Conservation (phyloP, 352 stramenopile species). For the Thalassiosira pacifica region DNA sequence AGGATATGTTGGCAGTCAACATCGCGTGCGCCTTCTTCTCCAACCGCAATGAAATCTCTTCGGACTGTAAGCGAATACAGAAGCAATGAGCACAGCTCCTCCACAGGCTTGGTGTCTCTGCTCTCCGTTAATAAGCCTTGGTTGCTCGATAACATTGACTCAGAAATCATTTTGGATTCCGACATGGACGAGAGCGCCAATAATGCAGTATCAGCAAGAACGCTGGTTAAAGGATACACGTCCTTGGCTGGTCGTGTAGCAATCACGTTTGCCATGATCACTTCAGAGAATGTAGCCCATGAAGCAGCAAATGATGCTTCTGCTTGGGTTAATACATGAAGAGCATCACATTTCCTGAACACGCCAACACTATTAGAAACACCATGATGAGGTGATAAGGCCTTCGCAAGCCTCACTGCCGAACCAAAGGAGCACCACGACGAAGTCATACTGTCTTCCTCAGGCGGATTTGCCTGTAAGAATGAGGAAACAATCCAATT, state of each 20-base stretch:
- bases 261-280: constrained; percentile 23
- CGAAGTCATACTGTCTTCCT: constrained; percentile 22
- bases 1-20: constrained; percentile 21
- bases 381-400: not conserved
- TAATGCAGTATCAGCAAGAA: constrained; percentile 37
- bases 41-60: constrained; percentile 11
- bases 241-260: constrained; percentile 24
- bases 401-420: constrained; percentile 15
- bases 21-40: not conserved
- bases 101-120: constrained; percentile 34
- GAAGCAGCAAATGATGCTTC: constrained; percentile 39
- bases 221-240: constrained; percentile 23
- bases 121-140: constrained; percentile 30
- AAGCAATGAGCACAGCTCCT: constrained; percentile 55
- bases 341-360: constrained; percentile 33
- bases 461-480: constrained; percentile 41
- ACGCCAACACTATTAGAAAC: not conserved
- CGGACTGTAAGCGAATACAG: constrained; percentile 32
- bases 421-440: constrained; percentile 47
- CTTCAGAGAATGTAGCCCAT: constrained; percentile 53
- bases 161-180: constrained; percentile 46
- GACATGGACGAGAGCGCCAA: constrained; percentile 41
- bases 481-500: constrained; percentile 55
- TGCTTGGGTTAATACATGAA: constrained; percentile 26
- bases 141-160: constrained; percentile 44